Evolutionary conservation across 2,329 filamentous ascomycete species (phyloP), one percentile per base, ranked within the genome.

Genomic region (Trichophyton mentagrophytes): DNA sequence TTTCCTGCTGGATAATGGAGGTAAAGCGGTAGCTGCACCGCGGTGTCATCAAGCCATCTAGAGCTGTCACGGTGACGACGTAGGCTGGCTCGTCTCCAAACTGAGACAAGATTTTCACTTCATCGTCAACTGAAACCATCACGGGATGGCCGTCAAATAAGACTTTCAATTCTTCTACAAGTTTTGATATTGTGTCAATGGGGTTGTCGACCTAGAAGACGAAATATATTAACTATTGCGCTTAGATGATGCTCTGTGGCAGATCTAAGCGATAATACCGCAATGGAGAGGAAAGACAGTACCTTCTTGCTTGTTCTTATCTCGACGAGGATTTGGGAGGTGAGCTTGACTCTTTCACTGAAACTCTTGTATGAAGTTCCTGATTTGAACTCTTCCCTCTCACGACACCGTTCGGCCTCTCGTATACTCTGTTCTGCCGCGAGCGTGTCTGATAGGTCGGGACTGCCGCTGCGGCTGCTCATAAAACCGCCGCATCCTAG

Each of bases 1-100:
- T 81, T 70, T 88, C 86, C n/a, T 78, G 79, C 69, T 93, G 88
- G 2, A 95, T 81, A 17, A 95, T 74, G n/a, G 81, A 79, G 0
- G 89, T 84, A 71, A 92, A 93, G 64, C 89, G 84, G 70, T 88
- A 87, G 75, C 96, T 96, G 59, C 84, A 89, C 2, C 84, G 81
- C 0, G 88, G 83, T 63, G 86, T 85, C 61, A 93, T 76, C 65
- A 89, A 81, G 9, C 79, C 79, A 0, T 87, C 80, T 8, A 93
- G 78, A 0, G 89, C 85, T 40, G 82, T 85, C 62, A 96, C 82
- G 38, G 83, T 86, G 68, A 95, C 78, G 62, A 85, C 81, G 69
- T 96, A 96, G 20, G 89, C 88, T 2, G 89, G 87, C 58, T 90
- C 86, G 64, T 89, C 87, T 3, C 84, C 85, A 40, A 65, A 85